Evolutionary conservation across 1,284 basidiomycete genomes (phyloP).

Genomic region (Rhodotorula sp.): DNA sequence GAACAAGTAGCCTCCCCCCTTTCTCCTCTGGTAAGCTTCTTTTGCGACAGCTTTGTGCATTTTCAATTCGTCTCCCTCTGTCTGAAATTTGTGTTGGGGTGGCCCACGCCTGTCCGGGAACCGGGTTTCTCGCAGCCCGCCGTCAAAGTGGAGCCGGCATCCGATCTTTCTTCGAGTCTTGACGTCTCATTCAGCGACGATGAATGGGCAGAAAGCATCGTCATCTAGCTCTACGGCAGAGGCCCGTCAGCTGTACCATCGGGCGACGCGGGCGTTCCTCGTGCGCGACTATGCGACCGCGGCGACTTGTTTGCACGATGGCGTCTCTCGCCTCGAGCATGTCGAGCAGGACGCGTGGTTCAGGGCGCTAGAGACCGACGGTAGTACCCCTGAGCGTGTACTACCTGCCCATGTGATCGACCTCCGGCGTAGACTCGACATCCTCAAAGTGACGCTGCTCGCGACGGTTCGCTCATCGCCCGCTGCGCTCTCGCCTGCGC

Average conservation of each 20-base stretch:
- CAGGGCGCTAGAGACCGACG: not conserved
- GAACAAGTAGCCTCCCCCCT: constrained; percentile 11
- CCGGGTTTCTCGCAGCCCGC: no score
- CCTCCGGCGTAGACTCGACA: constrained; percentile 18
- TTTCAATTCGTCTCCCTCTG: not conserved
- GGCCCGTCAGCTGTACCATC: constrained; percentile 24
- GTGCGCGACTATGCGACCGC: constrained; percentile 30
- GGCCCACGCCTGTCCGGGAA: not conserved
- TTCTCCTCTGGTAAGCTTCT: not conserved
- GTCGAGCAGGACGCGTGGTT: constrained; percentile 12
- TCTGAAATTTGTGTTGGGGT: not conserved
- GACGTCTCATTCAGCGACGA: not conserved
- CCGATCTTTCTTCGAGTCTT: no score
- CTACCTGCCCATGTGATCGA: not conserved
- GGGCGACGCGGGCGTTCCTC: constrained; percentile 31
- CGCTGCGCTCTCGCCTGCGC: not conserved
- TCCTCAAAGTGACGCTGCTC: constrained; percentile 36
- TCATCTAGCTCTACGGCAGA: not conserved
- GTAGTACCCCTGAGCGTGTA: not conserved
- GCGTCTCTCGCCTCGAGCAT: not conserved
- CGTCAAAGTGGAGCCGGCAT: no score
- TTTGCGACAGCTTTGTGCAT: not conserved
- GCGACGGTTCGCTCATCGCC: constrained; percentile 30
- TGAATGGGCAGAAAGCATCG: not conserved
- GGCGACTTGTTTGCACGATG: constrained; percentile 15